Evolutionary conservation across 1,284 basidiomycete genomes (phyloP), one percentile per base, ranked within the genome.

Genomic region (Ceratobasidium papillatum): DNA sequence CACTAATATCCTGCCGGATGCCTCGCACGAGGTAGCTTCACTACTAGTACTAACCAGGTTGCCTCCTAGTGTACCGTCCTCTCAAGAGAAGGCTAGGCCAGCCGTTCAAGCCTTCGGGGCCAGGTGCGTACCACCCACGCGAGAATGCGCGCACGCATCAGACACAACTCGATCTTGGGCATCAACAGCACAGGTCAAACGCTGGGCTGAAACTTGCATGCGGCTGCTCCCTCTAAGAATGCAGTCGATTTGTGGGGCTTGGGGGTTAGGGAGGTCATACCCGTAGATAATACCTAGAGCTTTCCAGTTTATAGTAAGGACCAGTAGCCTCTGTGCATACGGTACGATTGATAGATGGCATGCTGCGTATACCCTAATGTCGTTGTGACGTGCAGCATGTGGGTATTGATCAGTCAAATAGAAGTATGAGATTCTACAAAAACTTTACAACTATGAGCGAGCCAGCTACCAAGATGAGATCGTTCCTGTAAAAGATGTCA

Each of bases 331-430:
- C 36, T 59, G 19, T 4, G 27, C 34, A 59, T 58, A 41, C 5
- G 19, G 36, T 59, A 25, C 56, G 64, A 47, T 52, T 52, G 64
- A 51, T 38, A 25, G 34, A 27, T 54, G 12, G 30, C 47, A 51
- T 49, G 38, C 36, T 43, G 38, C 54, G 38, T 2, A 27, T 14
- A 58, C 66, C 45, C 41, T 19, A 61, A 25, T 45, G n/a, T 12
- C 19, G 54, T 68, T 19, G 32, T 51, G 41, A 36, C 68, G 56
- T 49, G 58, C 58, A 61, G 43, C 45, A 72, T 51, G 43, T 61
- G 45, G 54, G n/a, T 38, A 25, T 72, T 25, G 45, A 72, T 72
- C 69, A 72, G 30, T 62, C 69, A 72, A 72, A 72, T 72, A 30
- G 43, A 71, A 38, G 5, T n/a, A 3, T 22, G 5, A 34, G 25